A percentile compares a stretch with the other conserved stretches of the same genome.
phyloP scores from a whole-genome alignment of 164 flowering plant genomes.

The Amborella trichopoda region DNA sequence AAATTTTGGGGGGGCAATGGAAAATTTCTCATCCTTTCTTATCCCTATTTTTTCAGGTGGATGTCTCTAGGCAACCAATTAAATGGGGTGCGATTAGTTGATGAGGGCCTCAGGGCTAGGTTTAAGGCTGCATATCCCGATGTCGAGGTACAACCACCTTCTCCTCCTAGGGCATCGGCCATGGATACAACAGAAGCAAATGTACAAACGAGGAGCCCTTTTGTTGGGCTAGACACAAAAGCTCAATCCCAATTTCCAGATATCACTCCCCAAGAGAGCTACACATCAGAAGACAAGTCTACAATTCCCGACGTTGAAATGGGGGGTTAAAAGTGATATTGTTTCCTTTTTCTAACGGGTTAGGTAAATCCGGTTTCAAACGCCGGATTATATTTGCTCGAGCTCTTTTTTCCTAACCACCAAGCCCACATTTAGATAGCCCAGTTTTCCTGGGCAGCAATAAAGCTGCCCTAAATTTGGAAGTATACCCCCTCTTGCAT shows the following conservation, averaged over 20 bases:
- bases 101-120: slow-evolving; percentile 89
- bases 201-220: slow-evolving; percentile 35
- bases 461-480: too few relatives aligned
- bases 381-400: too few relatives aligned
- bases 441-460: too few relatives aligned
- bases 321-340: slow-evolving; percentile 20
- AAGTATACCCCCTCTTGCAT: too few relatives aligned
- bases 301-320: slow-evolving; percentile 36
- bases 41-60: slow-evolving; percentile 76
- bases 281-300: slow-evolving; percentile 34
- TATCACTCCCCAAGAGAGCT: slow-evolving; percentile 21
- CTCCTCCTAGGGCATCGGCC: slow-evolving; percentile 73
- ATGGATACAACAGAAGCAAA: slow-evolving; percentile 59
- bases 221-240: slow-evolving; percentile 33
- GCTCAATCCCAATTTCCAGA: slow-evolving; percentile 23
- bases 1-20: too few relatives aligned
- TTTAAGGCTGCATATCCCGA: slow-evolving; percentile 98
- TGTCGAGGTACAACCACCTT: slow-evolving; percentile 80
- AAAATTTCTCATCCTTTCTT: too few relatives aligned
- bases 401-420: too few relatives aligned
- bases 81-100: slow-evolving; percentile 68
- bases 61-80: slow-evolving; percentile 93
- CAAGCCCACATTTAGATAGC: too few relatives aligned
- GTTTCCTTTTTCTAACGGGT: too few relatives aligned
- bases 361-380: too few relatives aligned